Evolutionary conservation across 2,329 filamentous ascomycete species (phyloP).

Genomic region (Sclerotinia glacialis): DNA sequence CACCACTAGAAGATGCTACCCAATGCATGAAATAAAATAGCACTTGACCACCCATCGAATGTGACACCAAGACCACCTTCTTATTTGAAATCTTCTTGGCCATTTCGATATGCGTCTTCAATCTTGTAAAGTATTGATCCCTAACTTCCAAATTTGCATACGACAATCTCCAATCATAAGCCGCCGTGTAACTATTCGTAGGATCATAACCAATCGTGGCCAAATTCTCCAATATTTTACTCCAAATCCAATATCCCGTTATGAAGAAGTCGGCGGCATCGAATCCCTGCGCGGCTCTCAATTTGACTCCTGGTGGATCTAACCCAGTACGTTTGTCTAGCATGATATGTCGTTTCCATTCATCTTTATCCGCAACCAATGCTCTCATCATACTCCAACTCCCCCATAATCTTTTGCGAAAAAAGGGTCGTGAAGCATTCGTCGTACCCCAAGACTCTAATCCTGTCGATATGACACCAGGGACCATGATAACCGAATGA

Average conservation of each 20-base stretch:
- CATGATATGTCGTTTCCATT: constrained; percentile 97
- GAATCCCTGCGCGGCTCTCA: constrained; percentile 92
- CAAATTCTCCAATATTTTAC: constrained; percentile 95
- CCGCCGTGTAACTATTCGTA: constrained; percentile 65
- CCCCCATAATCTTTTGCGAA: constrained; percentile 91
- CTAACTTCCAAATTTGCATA: constrained; percentile 86
- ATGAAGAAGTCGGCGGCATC: constrained; percentile 97
- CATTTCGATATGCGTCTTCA: constrained; percentile 88
- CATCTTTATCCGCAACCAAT: constrained; percentile 85
- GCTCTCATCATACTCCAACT: constrained; percentile 99
- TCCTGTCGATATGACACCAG: constrained; percentile 94
- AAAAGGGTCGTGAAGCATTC: constrained; percentile 81
- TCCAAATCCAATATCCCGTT: constrained; percentile 87
- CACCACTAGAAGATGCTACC: constrained; percentile 76
- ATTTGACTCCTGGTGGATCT: constrained; percentile 82
- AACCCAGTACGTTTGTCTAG: constrained; percentile 87
- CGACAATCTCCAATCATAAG: constrained; percentile 88
- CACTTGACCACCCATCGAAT: constrained; percentile 98
- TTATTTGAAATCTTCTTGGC: constrained; percentile 68
- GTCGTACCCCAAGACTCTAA: constrained; percentile 95
- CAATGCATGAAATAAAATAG: constrained; percentile 76
- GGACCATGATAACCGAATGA: constrained; percentile 94
- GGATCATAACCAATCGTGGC: constrained; percentile 96
- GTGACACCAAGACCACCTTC: constrained; percentile 83
- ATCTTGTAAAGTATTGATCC: constrained; percentile 88